Conservation (phyloP, 2,329 filamentous ascomycete species). For the Colletotrichum incanum region DNA sequence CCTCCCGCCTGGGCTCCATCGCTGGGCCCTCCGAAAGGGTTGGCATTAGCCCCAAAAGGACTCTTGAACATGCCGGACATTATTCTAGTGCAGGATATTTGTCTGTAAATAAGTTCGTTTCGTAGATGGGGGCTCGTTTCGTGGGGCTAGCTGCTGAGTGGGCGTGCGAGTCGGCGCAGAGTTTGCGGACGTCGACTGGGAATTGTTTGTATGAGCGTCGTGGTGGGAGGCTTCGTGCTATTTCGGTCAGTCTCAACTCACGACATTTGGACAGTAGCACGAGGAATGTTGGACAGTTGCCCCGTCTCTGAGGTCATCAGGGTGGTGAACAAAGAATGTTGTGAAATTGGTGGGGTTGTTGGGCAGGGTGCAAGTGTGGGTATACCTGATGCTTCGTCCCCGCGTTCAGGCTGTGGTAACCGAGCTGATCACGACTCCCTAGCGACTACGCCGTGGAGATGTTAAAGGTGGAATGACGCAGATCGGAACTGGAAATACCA, state of each 20-base stretch:
- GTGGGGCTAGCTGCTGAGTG: not conserved
- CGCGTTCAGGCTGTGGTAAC: constrained; percentile 23
- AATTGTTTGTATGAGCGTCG: constrained; percentile 70
- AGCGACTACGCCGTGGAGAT: constrained; percentile 10
- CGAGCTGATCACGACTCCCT: constrained; percentile 9
- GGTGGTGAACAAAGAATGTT: constrained; percentile 41
- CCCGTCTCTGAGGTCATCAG: constrained; percentile 28
- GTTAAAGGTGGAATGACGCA: constrained; percentile 11
- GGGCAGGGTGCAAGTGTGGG: constrained; percentile 23
- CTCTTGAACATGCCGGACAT: constrained; percentile 88
- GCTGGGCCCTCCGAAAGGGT: constrained; percentile 78
- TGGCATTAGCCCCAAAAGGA: constrained; percentile 76
- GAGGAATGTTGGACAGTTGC: constrained; percentile 34
- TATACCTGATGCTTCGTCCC: constrained; percentile 20
- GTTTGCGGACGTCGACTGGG: constrained; percentile 77
- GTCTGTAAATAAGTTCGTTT: not conserved
- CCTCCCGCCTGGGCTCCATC: constrained; percentile 50
- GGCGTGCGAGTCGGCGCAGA: constrained; percentile 79
- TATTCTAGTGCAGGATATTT: constrained; percentile 50
- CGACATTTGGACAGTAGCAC: constrained; percentile 53
- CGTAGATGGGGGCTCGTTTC: constrained; percentile 2
- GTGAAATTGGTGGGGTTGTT: constrained; percentile 39
- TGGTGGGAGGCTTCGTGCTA: constrained; percentile 74
- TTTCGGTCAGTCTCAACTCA: constrained; percentile 69
- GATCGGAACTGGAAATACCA: not conserved